phyloP scores from a whole-genome alignment of 2,329 filamentous ascomycete genomes.

The Lomentospora prolificans region DNA sequence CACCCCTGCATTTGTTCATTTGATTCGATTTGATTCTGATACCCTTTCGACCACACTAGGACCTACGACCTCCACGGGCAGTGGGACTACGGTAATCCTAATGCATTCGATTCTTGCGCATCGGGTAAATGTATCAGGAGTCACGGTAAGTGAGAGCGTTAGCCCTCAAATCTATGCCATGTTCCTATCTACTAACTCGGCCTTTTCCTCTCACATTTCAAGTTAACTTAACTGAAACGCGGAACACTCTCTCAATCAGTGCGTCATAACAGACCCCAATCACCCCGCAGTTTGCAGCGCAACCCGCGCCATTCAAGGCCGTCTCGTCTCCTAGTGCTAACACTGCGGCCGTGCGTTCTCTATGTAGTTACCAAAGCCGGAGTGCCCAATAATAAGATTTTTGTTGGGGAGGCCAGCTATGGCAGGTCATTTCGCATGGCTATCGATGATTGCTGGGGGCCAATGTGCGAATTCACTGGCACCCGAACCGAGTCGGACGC shows the following conservation, averaged over 20 bases:
- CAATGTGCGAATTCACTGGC: constrained; percentile 17
- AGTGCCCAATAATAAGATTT: constrained; percentile 19
- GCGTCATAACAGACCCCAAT: background rate
- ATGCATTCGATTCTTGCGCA: constrained; percentile 13
- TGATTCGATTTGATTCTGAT: background rate
- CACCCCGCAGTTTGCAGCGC: background rate
- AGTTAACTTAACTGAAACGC: background rate
- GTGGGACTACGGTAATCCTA: constrained; percentile 14
- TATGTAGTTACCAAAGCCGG: constrained; percentile 28
- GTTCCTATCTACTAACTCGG: background rate
- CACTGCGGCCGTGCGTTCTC: constrained; percentile 10
- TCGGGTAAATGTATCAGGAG: constrained; percentile 23
- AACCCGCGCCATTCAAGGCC: background rate
- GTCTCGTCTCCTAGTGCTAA: background rate
- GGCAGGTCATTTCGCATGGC: constrained; percentile 24
- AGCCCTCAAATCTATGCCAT: background rate
- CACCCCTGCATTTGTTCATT: background rate
- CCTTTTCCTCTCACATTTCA: background rate
- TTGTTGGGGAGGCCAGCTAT: constrained; percentile 24
- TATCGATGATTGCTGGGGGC: constrained; percentile 16
- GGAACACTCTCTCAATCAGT: background rate
- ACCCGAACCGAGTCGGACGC: constrained; percentile 15
- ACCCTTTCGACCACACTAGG: background rate
- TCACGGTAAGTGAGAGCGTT: constrained; percentile 18
- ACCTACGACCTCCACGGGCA: constrained; percentile 25